Evolutionary conservation across 208 protist species (phyloP), one percentile per base, ranked within the genome.

Genomic region (Leishmania amazonensis): DNA sequence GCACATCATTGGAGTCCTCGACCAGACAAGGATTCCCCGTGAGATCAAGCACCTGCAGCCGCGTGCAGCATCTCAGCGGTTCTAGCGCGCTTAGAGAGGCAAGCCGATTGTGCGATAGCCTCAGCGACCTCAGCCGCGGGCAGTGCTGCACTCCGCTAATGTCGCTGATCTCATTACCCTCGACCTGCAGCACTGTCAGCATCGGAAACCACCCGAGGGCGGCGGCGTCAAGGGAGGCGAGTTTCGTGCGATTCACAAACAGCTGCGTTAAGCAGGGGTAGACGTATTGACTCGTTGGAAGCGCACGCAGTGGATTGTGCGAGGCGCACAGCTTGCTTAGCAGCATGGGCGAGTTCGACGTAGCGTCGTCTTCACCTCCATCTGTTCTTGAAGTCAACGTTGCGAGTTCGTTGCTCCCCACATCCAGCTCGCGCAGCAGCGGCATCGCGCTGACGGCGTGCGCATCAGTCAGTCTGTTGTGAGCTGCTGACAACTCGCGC

Each of bases 41-140:
- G 15, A 97, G 68, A 54, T 90, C 89, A 0, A 97, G 83, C 17
- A 64, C 67, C 8, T 78, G 70, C 28, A 97, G 73, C 15, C 75
- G 85, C 17, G 76, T 75, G 72, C 92, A 96, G 38, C 83, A 88
- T 17, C 73, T 45, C 24, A 97, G 80, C 11, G 92, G 92, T 4
- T 81, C 19, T 6, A 96, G 78, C 24, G 82, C 82, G 19, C 83
- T 72, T 17, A 89, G 42, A 17, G 60, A 70, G 0, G 67, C 49
- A 11, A 98, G 82, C n/a, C 76, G 76, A 78, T 98, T 98, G 67
- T 89, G 84, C 4, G 93, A 82, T 15, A 98, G 60, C 60, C 89
- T 91, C 17, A 96, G 62, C 1, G 73, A 83, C n/a, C 75, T 79
- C 57, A 98, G 83, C 5, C 94, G 92, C 8, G 82, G 80, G 75